Conservation (phyloP, 2,329 filamentous ascomycete genomes). For the Arachnopeziza araneosa region DNA sequence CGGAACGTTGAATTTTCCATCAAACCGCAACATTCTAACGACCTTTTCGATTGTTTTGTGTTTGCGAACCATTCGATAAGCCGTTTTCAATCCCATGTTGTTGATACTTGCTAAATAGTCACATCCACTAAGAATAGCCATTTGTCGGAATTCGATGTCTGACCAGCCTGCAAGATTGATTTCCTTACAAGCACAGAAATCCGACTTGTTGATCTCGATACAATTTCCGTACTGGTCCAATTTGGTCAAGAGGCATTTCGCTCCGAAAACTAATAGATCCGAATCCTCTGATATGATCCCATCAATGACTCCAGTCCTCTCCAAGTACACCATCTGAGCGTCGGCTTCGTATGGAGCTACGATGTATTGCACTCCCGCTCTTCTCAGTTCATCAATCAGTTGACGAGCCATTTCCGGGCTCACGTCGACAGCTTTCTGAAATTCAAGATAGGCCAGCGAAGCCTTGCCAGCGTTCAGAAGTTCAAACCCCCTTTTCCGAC, state of each 20-base stretch:
- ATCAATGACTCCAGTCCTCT: slow-evolving; percentile 74
- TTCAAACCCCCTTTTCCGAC: slow-evolving; percentile 69
- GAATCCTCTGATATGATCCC: slow-evolving; percentile 96
- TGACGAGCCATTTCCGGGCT: slow-evolving; percentile 92
- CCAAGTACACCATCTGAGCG: slow-evolving; percentile 91
- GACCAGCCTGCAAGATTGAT: slow-evolving; percentile 88
- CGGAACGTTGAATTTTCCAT: slow-evolving; percentile 78
- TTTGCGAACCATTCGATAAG: slow-evolving; percentile 83
- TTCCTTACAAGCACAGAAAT: slow-evolving; percentile 85
- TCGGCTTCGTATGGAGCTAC: slow-evolving; percentile 98
- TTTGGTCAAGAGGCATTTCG: slow-evolving; percentile 85
- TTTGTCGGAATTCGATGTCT: slow-evolving; percentile 82
- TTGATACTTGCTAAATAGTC: slow-evolving; percentile 88
- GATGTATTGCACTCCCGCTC: slow-evolving; percentile 72
- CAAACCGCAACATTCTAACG: slow-evolving; percentile 78
- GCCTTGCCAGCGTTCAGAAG: slow-evolving; percentile 76
- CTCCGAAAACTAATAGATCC: slow-evolving; percentile 91
- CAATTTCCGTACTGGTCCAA: slow-evolving; percentile 91
- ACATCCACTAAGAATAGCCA: slow-evolving; percentile 95
- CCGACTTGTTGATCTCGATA: slow-evolving; percentile 80
- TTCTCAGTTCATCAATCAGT: slow-evolving; percentile 87
- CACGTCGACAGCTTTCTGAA: slow-evolving; percentile 93
- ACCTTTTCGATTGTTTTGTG: slow-evolving; percentile 82
- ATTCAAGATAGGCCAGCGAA: slow-evolving; percentile 73
- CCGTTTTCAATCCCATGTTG: slow-evolving; percentile 87